phyloP scores from a whole-genome alignment of 768 basidiomycete genomes.

The Hypsizygus marmoreus region DNA sequence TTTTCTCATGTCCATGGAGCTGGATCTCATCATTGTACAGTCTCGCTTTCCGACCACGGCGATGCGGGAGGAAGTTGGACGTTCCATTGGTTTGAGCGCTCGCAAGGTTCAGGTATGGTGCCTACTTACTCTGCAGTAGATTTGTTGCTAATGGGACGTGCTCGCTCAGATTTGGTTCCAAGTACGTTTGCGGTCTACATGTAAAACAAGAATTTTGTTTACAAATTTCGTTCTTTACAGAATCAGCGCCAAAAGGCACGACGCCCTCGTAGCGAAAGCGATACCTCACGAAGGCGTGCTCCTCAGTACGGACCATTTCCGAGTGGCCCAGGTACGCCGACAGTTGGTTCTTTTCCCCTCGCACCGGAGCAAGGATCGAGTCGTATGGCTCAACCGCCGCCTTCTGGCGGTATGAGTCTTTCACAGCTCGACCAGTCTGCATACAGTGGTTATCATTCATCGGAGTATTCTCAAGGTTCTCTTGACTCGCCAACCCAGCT shows the following conservation, averaged over 20 bases:
- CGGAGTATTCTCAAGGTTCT: slow-evolving; percentile 30
- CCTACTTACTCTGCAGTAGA: slow-evolving; percentile 11
- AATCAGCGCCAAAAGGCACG: slow-evolving; percentile 89
- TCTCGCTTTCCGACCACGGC: slow-evolving; percentile 89
- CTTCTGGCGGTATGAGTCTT: slow-evolving; percentile 12
- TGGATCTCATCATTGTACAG: no score
- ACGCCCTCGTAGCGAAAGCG: slow-evolving; percentile 66
- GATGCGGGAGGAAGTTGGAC: slow-evolving; percentile 85
- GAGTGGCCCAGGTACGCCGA: slow-evolving; percentile 38
- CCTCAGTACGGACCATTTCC: slow-evolving; percentile 68
- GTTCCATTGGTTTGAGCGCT: slow-evolving; percentile 85
- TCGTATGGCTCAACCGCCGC: slow-evolving; percentile 7
- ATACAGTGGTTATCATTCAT: slow-evolving; percentile 23
- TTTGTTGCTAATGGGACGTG: slow-evolving; percentile 11
- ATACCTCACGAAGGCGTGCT: slow-evolving; percentile 51
- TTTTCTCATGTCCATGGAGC: slow-evolving; percentile 12
- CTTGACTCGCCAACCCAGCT: slow-evolving; percentile 40
- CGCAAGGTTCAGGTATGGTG: slow-evolving; percentile 82
- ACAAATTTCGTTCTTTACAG: slow-evolving; percentile 38
- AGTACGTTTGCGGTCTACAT: slow-evolving; percentile 38
- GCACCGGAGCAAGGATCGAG: slow-evolving; percentile 11
- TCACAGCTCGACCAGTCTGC: slow-evolving; percentile 14
- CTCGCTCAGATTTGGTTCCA: slow-evolving; percentile 83
- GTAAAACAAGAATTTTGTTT: slow-evolving; percentile 21
- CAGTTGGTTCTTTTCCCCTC: slow-evolving; percentile 16